Base-by-base conservation (phyloP, 768 basidiomycete species). In the Russula sp. region DNA sequence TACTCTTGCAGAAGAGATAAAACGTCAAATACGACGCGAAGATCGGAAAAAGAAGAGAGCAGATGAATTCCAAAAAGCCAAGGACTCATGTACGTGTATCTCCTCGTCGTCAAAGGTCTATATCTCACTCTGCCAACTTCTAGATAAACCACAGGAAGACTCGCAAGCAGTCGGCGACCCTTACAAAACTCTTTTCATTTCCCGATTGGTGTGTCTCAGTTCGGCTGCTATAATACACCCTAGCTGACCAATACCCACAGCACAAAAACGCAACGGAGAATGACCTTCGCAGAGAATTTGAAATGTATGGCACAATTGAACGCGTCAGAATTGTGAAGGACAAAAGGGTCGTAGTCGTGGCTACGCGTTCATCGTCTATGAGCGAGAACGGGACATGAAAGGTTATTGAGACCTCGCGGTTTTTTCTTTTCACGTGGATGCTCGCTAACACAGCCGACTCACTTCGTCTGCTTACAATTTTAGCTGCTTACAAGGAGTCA, bases 341-440 rank as follows among this genome's bases (percentile, higher is more conserved):
- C 80, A 86, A 90, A 94, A 94, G 72, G 84, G 82, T 56, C 90
- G 92, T 63, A 85, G 90, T 72, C 80, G 90, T 67, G 94, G 94
- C 16, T 98, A 98, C 74, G 96, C 96, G 24, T 99, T 99, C 76
- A 83, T 99, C 67, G 94, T 99, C 20, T 99, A 93, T 69, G 97
- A 99, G 74, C 86, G 97, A 34, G 97, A 98, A 77, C 86, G 95
- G 63, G 97, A 99, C 74, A 99, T 99, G 97, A 98, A 98, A 84
- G 95, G 95, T 95, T 74, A 73, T 68, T 71, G 51, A 60, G 55
- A 52, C 57, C 55, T 56, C 14, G 50, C 60, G 10, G 48, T 66
- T 42, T 7, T 52, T 53, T 61, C 59, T 63, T 63, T 60, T 61
- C 59, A 56, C 53, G 18, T 61, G 70, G 68, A 64, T 40, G 42